Evolutionary conservation across 2,329 filamentous ascomycete genomes (phyloP).

Genomic region (Fusarium beomiforme): DNA sequence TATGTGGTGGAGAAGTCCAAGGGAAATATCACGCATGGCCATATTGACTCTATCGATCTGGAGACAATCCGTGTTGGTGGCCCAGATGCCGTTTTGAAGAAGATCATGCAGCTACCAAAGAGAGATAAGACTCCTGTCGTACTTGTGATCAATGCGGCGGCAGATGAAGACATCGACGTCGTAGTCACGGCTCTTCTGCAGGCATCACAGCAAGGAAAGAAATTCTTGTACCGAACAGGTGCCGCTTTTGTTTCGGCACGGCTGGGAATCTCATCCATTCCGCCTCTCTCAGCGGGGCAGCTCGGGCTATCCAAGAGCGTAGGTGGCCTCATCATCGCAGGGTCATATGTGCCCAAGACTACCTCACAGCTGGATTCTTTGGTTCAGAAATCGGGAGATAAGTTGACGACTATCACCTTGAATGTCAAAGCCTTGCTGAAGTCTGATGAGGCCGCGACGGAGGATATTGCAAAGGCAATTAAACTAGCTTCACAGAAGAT

Average conservation of each 20-base stretch:
- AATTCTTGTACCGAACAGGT: constrained; percentile 53
- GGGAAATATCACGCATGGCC: constrained; percentile 50
- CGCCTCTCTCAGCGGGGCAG: constrained; percentile 59
- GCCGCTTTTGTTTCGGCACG: constrained; percentile 58
- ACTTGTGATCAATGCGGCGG: constrained; percentile 62
- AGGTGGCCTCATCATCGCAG: constrained; percentile 65
- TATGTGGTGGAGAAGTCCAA: constrained; percentile 65
- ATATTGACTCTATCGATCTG: constrained; percentile 56
- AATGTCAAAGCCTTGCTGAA: constrained; percentile 59
- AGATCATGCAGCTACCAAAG: constrained; percentile 48
- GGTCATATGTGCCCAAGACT: constrained; percentile 68
- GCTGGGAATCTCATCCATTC: constrained; percentile 61
- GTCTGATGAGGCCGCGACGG: constrained; percentile 45
- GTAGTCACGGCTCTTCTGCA: constrained; percentile 60
- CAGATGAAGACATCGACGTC: constrained; percentile 65
- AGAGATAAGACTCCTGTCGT: constrained; percentile 44
- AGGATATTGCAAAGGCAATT: constrained; percentile 46
- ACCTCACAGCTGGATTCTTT: constrained; percentile 62
- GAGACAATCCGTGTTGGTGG: constrained; percentile 60
- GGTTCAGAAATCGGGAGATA: constrained; percentile 48
- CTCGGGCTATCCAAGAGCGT: constrained; percentile 50
- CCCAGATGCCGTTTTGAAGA: constrained; percentile 51
- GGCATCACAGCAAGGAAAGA: constrained; percentile 46
- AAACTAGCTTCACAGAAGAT: constrained; percentile 52
- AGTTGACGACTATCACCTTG: constrained; percentile 58